Evolutionary conservation across 192 early-diverging fungal genomes (phyloP).

Genomic region (Coemansia sp.): DNA sequence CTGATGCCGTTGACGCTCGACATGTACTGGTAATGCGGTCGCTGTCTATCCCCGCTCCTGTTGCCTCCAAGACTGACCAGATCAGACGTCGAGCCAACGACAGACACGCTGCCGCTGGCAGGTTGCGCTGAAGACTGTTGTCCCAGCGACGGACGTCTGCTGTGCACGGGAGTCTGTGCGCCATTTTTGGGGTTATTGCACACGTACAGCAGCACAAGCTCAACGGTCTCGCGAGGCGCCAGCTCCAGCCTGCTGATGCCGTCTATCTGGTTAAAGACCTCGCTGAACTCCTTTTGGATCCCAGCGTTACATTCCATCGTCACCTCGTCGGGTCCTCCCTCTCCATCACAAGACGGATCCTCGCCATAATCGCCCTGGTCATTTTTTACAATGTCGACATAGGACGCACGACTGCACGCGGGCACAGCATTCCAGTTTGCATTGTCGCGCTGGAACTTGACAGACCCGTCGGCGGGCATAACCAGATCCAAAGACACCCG

Average conservation of each 20-base stretch:
- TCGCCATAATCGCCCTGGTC: neutral
- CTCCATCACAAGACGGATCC: neutral
- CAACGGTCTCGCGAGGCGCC: slow-evolving; percentile 62
- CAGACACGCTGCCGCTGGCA: slow-evolving; percentile 13
- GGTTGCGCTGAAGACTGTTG: slow-evolving; percentile 2
- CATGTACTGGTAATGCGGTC: slow-evolving; percentile 8
- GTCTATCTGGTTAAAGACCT: slow-evolving; percentile 92
- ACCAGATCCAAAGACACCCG: slow-evolving; percentile 15
- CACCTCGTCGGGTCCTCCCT: slow-evolving; percentile 6
- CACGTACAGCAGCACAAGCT: slow-evolving; percentile 80
- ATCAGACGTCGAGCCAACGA: slow-evolving; percentile 5
- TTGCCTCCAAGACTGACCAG: neutral
- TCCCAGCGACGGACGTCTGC: slow-evolving; percentile 11
- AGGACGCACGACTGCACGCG: slow-evolving; percentile 21
- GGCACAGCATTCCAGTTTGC: slow-evolving; percentile 44
- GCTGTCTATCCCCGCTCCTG: neutral
- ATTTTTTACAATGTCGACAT: slow-evolving; percentile 15
- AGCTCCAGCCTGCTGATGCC: slow-evolving; percentile 72
- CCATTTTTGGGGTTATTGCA: neutral
- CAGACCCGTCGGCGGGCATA: neutral
- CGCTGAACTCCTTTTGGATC: slow-evolving; percentile 67
- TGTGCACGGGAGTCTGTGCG: slow-evolving; percentile 8
- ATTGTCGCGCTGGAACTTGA: slow-evolving; percentile 45
- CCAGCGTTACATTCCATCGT: slow-evolving; percentile 32
- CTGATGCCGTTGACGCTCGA: slow-evolving; percentile 5